Percentiles rank a stretch among this genome's conserved stretches.
phyloP scores from a whole-genome alignment of 225 moss, liverwort and hornwort species.

The Straminergon stramineum region DNA sequence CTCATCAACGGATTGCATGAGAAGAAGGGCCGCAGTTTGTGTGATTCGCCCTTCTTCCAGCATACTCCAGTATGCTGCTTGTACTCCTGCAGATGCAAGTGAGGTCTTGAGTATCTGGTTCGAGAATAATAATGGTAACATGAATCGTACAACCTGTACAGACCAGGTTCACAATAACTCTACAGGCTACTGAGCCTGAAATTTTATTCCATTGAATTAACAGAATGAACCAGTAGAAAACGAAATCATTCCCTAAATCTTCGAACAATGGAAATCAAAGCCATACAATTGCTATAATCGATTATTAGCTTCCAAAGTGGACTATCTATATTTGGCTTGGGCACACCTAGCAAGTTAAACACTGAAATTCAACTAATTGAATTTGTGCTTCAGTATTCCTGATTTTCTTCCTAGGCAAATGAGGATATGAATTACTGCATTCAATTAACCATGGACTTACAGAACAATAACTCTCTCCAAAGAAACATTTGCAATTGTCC shows the following conservation, averaged over 20 bases:
- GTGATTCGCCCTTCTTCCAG: slow-evolving; percentile 89
- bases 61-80: slow-evolving; percentile 93
- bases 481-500: not conserved
- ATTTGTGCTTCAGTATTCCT: not conserved
- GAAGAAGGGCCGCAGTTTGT: slow-evolving; percentile 58
- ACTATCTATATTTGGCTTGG: not conserved
- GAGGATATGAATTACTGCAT: not conserved
- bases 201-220: not conserved
- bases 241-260: not conserved
- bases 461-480: not conserved
- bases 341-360: not conserved
- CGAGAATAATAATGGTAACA: not conserved
- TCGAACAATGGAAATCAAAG: not conserved
- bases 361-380: not conserved
- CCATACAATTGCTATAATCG: not conserved
- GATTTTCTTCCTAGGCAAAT: not conserved
- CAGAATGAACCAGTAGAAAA: not conserved
- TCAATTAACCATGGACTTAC: not conserved
- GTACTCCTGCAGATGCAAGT: slow-evolving; percentile 51
- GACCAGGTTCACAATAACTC: not conserved
- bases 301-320: not conserved
- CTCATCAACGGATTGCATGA: slow-evolving; percentile 86
- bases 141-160: not conserved
- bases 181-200: not conserved
- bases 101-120: not conserved